phyloP scores from a whole-genome alignment of 2,329 filamentous ascomycete genomes.

The Monosporascus sp. region DNA sequence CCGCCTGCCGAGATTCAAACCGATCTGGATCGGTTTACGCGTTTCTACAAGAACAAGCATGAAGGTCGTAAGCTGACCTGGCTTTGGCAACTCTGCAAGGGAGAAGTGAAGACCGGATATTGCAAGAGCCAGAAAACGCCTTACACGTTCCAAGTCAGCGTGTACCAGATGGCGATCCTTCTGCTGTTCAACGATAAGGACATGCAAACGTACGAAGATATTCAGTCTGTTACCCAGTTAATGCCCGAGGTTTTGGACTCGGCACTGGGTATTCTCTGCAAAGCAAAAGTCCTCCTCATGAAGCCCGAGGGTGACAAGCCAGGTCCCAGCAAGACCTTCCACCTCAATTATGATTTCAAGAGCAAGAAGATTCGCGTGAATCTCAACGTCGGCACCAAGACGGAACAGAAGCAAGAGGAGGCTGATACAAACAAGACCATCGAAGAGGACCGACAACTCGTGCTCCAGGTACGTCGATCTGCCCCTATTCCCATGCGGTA shows the following conservation, averaged over 20 bases:
- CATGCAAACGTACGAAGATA: slow-evolving; percentile 79
- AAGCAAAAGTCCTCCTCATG: slow-evolving; percentile 81
- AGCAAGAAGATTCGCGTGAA: slow-evolving; percentile 98
- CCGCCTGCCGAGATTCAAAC: slow-evolving; percentile 79
- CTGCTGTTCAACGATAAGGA: slow-evolving; percentile 92
- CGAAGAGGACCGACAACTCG: slow-evolving; percentile 92
- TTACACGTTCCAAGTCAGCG: slow-evolving; percentile 95
- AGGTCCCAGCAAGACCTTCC: slow-evolving; percentile 71
- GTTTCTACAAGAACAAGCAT: slow-evolving; percentile 95
- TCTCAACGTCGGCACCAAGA: slow-evolving; percentile 88
- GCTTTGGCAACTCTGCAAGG: slow-evolving; percentile 98
- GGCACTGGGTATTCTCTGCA: slow-evolving; percentile 78
- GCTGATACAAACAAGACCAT: slow-evolving; percentile 99
- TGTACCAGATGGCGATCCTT: slow-evolving; percentile 95
- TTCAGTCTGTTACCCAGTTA: slow-evolving; percentile 73
- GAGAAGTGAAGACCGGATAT: slow-evolving; percentile 91
- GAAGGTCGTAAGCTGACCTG: slow-evolving; percentile 94
- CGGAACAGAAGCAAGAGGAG: slow-evolving; percentile 92
- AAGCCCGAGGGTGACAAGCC: slow-evolving; percentile 69
- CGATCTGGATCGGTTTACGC: slow-evolving; percentile 83
- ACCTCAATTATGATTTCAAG: slow-evolving; percentile 92
- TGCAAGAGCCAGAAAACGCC: slow-evolving; percentile 84
- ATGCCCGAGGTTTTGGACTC: slow-evolving; percentile 80
- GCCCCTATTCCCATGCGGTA: not conserved
- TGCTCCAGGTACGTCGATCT: slow-evolving; percentile 74